Evolutionary conservation across 768 basidiomycete species (phyloP), one percentile per base, ranked within the genome.

Genomic region (Sporobolomyces pararoseus): DNA sequence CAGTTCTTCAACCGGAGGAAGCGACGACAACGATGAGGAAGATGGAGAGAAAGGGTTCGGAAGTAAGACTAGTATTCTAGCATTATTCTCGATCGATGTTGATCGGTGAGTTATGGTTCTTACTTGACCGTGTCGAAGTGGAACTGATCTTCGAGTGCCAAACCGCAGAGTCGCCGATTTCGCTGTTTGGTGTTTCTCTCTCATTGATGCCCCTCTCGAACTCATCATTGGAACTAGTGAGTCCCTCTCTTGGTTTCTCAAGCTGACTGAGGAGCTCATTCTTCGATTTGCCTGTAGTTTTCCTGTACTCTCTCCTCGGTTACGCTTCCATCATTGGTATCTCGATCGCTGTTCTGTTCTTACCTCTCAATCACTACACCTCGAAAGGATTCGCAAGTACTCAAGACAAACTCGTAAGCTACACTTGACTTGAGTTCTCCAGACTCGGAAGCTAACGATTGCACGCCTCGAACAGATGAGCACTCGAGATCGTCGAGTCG

Each of bases 381-480:
- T 60, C 65, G 27, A 75, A 69, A 49, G 62, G 63, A 0, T 79
- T 78, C 51, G 75, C 75, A 2, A 57, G 59, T 23, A 70, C 75
- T 13, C 75, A 76, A 61, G 75, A 77, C 57, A 72, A 75, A 59
- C 78, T 82, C 47, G 70, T 71, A 27, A 34, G 70, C 42, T 3
- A 10, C 12, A 12, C 7, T 23, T 35, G 21, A 47, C 42, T 46
- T 46, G n/a, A n/a, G n/a, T n/a, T n/a, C n/a, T n/a, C n/a, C n/a
- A n/a, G n/a, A n/a, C n/a, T n/a, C n/a, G n/a, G n/a, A n/a, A n/a
- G n/a, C n/a, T n/a, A n/a, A n/a, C n/a, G n/a, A n/a, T n/a, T n/a
- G n/a, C n/a, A n/a, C n/a, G n/a, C n/a, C 62, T 31, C 29, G 17
- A 52, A 52, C 78, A 25, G 79, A 80, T 53, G 82, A 78, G 67